Percentiles rank a stretch among this genome's conserved stretches.
phyloP scores from a whole-genome alignment of 768 basidiomycete genomes.

The Dioszegia hungarica region DNA sequence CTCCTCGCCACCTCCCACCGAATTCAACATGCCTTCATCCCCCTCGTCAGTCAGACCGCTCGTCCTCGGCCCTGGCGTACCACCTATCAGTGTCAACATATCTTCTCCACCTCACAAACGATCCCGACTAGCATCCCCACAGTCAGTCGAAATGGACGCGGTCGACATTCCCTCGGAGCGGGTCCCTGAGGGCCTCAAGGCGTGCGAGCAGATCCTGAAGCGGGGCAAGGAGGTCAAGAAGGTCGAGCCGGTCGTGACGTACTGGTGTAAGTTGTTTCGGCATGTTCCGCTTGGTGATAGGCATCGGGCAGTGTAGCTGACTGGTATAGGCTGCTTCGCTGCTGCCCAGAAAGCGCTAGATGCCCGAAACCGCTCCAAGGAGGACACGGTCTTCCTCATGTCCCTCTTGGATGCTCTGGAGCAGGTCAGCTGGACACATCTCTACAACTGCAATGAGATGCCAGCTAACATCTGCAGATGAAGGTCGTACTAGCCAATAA shows the following conservation, averaged over 20 bases:
- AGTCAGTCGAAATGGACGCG: conserved; percentile 37
- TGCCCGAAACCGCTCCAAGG: conserved; percentile 57
- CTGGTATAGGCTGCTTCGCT: not conserved
- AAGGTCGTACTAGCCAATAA: conserved; percentile 68
- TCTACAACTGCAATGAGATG: not conserved
- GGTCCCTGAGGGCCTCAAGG: conserved; percentile 50
- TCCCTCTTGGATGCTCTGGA: conserved; percentile 74
- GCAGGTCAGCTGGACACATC: conserved; percentile 45
- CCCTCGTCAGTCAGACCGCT: too few relatives aligned
- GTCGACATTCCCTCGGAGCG: conserved; percentile 40
- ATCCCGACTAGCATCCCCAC: too few relatives aligned
- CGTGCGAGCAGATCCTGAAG: conserved; percentile 74
- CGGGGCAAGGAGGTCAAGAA: conserved; percentile 79
- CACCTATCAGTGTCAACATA: too few relatives aligned
- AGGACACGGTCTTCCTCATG: conserved; percentile 67
- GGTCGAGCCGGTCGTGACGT: conserved; percentile 81
- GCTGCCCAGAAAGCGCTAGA: conserved; percentile 57
- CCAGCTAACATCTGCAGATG: conserved; percentile 52
- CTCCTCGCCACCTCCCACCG: too few relatives aligned
- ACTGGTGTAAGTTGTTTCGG: conserved; percentile 73
- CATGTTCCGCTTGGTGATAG: not conserved
- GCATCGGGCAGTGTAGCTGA: too few relatives aligned
- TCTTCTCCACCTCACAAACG: too few relatives aligned
- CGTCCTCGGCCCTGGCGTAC: too few relatives aligned
- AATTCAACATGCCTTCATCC: too few relatives aligned